A percentile compares a stretch with the other conserved stretches of the same genome.
phyloP scores from a whole-genome alignment of 2,329 filamentous ascomycete species.

The Sporothrix schenckii region DNA sequence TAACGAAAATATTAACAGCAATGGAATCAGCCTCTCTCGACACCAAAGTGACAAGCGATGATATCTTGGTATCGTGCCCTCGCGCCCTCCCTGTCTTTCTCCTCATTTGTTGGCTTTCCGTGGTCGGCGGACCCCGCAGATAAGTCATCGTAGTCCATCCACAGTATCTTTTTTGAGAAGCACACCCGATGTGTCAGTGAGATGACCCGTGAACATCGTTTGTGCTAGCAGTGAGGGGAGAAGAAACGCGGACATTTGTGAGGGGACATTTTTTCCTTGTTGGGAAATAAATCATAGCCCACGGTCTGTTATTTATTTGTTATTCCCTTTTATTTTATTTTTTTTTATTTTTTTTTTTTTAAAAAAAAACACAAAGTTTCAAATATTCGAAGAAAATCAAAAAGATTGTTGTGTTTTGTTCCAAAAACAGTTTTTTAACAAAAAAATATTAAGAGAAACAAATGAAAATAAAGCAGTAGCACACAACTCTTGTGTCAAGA shows the following conservation, averaged over 20 bases:
- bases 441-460: not conserved
- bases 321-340: not conserved
- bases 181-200: too few relatives aligned
- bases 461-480: too few relatives aligned
- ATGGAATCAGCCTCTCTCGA: not conserved
- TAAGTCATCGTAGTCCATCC: not conserved
- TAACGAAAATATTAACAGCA: not conserved
- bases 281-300: too few relatives aligned
- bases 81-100: too few relatives aligned
- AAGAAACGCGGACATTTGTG: too few relatives aligned
- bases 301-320: not conserved
- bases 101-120: slow-evolving; percentile 8
- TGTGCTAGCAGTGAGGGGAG: too few relatives aligned
- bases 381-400: not conserved
- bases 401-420: not conserved
- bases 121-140: slow-evolving; percentile 19
- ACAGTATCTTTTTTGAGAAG: not conserved
- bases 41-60: not conserved
- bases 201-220: too few relatives aligned
- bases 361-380: not conserved
- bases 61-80: not conserved
- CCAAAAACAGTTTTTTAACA: too few relatives aligned
- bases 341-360: not conserved
- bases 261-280: too few relatives aligned
- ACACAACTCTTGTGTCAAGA: too few relatives aligned